Conservation (phyloP, 768 basidiomycete genomes). For the Multifurca ochricompacta region DNA sequence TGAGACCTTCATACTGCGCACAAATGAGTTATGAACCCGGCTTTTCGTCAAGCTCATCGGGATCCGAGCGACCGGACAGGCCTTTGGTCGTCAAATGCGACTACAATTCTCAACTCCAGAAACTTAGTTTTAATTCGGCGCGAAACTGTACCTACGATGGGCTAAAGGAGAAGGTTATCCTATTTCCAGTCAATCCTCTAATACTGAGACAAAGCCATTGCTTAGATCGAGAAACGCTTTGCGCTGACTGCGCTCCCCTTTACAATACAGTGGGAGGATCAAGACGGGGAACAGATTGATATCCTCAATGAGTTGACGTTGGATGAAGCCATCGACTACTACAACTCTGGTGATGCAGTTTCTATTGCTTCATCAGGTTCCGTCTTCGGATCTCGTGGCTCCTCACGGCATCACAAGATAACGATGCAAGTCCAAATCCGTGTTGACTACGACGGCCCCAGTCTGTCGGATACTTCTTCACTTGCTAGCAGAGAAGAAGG, state of each 20-base stretch:
- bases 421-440: conserved; percentile 68
- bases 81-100: conserved; percentile 79
- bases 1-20: conserved; percentile 1
- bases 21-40: conserved; percentile 1
- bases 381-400: conserved; percentile 57
- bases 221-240: conserved; percentile 80
- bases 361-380: conserved; percentile 67
- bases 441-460: conserved; percentile 88
- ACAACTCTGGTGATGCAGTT: conserved; percentile 66
- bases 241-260: conserved; percentile 63
- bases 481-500: conserved; percentile 73
- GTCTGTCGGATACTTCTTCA: conserved; percentile 82
- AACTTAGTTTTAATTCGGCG: conserved; percentile 74
- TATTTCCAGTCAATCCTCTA: conserved; percentile 7
- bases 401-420: conserved; percentile 54
- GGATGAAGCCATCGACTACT: conserved; percentile 82
- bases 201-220: not conserved
- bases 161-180: conserved; percentile 56
- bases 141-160: conserved; percentile 71
- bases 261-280: conserved; percentile 76
- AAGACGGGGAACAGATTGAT: conserved; percentile 71
- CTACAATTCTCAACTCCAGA: conserved; percentile 64
- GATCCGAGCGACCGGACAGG: conserved; percentile 44
- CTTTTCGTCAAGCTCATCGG: not conserved
- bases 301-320: conserved; percentile 69